phyloP scores from a whole-genome alignment of 371 early-diverging fungal genomes.

The Mucor indicus region DNA sequence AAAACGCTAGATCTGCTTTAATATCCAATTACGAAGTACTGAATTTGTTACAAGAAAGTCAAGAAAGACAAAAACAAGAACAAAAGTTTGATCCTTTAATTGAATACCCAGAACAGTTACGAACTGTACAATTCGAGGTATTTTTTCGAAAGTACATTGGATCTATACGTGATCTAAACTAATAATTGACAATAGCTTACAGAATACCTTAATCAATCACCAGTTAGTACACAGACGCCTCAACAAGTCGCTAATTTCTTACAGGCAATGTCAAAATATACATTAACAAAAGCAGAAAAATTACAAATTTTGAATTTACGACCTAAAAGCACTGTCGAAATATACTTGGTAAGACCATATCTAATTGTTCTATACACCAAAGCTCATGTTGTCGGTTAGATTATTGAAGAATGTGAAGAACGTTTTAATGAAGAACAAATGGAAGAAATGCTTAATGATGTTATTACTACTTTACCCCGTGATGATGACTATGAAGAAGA shows the following conservation, averaged over 20 bases:
- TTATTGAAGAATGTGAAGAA: conserved; percentile 68
- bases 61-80: conserved; percentile 34
- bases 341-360: conserved; percentile 48
- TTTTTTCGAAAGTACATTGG: neutral
- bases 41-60: conserved; percentile 48
- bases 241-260: conserved; percentile 43
- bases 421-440: conserved; percentile 50
- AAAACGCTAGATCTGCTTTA: conserved; percentile 50
- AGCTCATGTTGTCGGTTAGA: conserved; percentile 21
- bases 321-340: conserved; percentile 57
- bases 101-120: conserved; percentile 56
- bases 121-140: conserved; percentile 63
- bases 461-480: conserved; percentile 37
- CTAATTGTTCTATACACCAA: neutral
- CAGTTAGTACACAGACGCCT: conserved; percentile 49
- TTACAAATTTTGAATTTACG: conserved; percentile 62
- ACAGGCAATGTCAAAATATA: conserved; percentile 28
- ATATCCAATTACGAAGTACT: conserved; percentile 66
- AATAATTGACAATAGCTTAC: conserved; percentile 48
- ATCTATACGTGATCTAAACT: neutral
- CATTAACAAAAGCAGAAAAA: conserved; percentile 59
- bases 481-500: conserved; percentile 46
- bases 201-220: conserved; percentile 44
- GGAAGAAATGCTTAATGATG: conserved; percentile 37
- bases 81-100: conserved; percentile 21